Percentiles rank a stretch among this genome's conserved stretches.
These are phyloP conservation scores for Ganoderma multipileum DNA, from an alignment of 1,284 basidiomycete species.

Conservation along the genomic window DNA sequence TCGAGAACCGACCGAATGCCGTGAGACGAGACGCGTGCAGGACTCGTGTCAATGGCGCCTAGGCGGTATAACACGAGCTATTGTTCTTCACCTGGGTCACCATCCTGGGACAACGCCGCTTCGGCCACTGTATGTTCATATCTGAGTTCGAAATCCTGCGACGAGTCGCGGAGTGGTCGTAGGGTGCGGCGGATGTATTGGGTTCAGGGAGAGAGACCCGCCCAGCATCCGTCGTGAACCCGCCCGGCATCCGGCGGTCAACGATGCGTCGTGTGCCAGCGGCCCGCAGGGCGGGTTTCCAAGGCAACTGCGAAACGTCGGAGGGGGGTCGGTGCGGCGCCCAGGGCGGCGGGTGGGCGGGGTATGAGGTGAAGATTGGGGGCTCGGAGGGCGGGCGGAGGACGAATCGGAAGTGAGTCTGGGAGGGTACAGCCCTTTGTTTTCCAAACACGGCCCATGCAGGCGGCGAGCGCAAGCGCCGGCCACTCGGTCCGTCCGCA, in stretches of 20 bases:
- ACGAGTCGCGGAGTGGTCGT: neutral
- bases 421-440: constrained; percentile 30
- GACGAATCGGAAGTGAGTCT: constrained; percentile 1
- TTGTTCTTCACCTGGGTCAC: constrained; percentile 5
- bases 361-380: neutral
- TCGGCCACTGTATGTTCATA: neutral
- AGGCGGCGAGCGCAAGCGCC: constrained; percentile 11
- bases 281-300: neutral
- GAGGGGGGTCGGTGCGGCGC: neutral
- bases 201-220: neutral
- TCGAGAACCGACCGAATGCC: neutral
- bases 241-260: neutral
- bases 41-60: neutral
- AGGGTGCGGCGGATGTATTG: neutral
- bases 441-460: constrained; percentile 26
- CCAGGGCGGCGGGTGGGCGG: neutral
- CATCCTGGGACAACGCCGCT: neutral
- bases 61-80: neutral
- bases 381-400: constrained; percentile 5
- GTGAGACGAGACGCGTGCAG: constrained; percentile 1
- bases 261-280: neutral
- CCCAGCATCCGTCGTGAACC: neutral
- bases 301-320: neutral
- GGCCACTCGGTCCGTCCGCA: constrained; percentile 12
- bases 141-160: neutral